Evolutionary conservation across 2,329 filamentous ascomycete species (phyloP), one percentile per base, ranked within the genome.

Genomic region (Kalaharituber pfeilii): DNA sequence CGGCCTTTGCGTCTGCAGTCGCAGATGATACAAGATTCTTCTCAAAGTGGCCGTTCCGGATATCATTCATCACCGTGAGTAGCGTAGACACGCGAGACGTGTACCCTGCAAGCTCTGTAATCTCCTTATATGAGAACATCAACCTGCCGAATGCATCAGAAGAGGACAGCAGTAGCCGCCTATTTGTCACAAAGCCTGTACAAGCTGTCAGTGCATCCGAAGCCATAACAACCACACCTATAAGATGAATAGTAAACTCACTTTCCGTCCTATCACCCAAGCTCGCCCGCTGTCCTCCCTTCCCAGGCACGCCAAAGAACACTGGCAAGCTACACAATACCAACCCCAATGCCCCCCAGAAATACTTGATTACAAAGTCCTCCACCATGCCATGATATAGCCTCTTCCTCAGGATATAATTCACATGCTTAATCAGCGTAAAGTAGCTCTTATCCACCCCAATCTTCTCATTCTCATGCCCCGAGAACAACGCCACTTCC

Each of bases 371-470:
- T 55, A 96, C 86, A 69, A 95, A 98, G 68, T 98, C 91, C 67
- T 98, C 91, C 89, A 96, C 95, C 65, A 98, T 82, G n/a, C 88
- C 89, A 67, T 98, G 89, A 68, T 96, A 96, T 67, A 98, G 84
- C 50, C 91, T 79, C 58, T 86, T 76, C 36, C 88, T 78, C 58
- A 98, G 71, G 60, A 96, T 95, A 65, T 94, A 82, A 69, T 98
- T 98, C 66, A 98, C 89, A 69, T 98, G 91, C 70, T 95, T 96
- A 72, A 98, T 98, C 33, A 98, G 75, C 1, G 91, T 98, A 66
- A 98, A 98, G 69, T 98, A 98, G 15, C 91, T 89, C 71, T 96
- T 96, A 69, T 98, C 91, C 52, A 98, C 74, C 0, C 84, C 93
- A 67, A 96, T 86, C 68, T 96, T 96, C 69, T 98, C 91, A 9